phyloP scores from a whole-genome alignment of 1,284 basidiomycete species.

The Phylloboletellus chloephorus region DNA sequence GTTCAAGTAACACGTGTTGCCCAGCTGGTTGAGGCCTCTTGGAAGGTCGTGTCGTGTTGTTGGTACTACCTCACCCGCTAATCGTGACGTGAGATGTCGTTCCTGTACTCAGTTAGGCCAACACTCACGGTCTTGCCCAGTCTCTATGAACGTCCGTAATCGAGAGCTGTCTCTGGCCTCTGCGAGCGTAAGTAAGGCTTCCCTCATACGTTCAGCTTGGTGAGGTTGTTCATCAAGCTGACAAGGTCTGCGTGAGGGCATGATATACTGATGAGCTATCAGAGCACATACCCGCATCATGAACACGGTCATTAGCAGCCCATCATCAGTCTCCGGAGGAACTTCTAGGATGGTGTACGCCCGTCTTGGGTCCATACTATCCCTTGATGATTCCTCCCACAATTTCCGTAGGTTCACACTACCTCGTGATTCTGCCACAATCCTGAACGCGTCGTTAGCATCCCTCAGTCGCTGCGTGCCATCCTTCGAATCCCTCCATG shows the following conservation, averaged over 20 bases:
- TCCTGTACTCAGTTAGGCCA: not conserved
- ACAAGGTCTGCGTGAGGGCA: slow-evolving; percentile 8
- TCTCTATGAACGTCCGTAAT: slow-evolving; percentile 58
- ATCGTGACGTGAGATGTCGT: slow-evolving; percentile 8
- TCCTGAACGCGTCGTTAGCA: slow-evolving; percentile 59
- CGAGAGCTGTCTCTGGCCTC: slow-evolving; percentile 71
- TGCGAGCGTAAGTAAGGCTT: slow-evolving; percentile 62
- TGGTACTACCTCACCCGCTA: slow-evolving; percentile 58
- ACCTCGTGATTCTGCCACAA: slow-evolving; percentile 56
- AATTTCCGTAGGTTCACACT: slow-evolving; percentile 44
- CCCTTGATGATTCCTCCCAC: slow-evolving; percentile 52
- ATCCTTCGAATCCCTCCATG: slow-evolving; percentile 50
- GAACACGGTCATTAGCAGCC: slow-evolving; percentile 70
- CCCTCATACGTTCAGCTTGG: slow-evolving; percentile 59
- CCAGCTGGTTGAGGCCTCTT: slow-evolving; percentile 85
- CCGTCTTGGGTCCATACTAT: slow-evolving; percentile 61
- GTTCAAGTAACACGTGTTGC: slow-evolving; percentile 92
- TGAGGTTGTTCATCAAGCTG: slow-evolving; percentile 68
- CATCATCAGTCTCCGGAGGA: slow-evolving; percentile 66
- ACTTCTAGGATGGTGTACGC: slow-evolving; percentile 74
- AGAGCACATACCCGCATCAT: slow-evolving; percentile 58
- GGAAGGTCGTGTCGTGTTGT: slow-evolving; percentile 63
- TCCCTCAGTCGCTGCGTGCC: slow-evolving; percentile 42
- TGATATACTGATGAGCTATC: not conserved
- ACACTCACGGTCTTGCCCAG: slow-evolving; percentile 67